These are phyloP conservation scores for Chrysanthemum lavandulifolium DNA, from an alignment of 129 eudicot genomes.

Conservation along the genomic window DNA sequence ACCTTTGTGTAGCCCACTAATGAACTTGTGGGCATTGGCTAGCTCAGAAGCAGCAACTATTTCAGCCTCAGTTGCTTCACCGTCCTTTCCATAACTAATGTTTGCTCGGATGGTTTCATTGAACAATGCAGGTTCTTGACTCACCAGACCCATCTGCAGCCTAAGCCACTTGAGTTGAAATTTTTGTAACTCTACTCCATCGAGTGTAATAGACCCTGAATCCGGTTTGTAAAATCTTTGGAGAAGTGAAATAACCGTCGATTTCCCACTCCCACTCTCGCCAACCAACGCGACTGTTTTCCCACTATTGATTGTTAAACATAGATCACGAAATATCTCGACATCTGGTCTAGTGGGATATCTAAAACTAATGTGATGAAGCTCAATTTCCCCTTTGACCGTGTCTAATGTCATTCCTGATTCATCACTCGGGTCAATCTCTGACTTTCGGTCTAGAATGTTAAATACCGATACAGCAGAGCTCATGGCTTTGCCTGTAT, in stretches of 20 bases:
- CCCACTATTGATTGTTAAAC: conserved; percentile 65
- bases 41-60: conserved; percentile 62
- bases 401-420: conserved; percentile 51
- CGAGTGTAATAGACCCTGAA: conserved; percentile 57
- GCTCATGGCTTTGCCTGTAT: conserved; percentile 64
- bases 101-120: conserved; percentile 69
- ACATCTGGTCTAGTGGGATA: conserved; percentile 83
- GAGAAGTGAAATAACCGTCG: conserved; percentile 61
- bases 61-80: conserved; percentile 59
- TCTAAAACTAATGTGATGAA: conserved; percentile 59
- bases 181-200: conserved; percentile 55
- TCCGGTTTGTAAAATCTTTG: conserved; percentile 73
- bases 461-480: conserved; percentile 70
- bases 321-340: conserved; percentile 61
- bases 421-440: conserved; percentile 79
- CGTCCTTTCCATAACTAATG: conserved; percentile 69
- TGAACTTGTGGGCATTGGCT: conserved; percentile 73
- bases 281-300: conserved; percentile 76
- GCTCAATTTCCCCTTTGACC: conserved; percentile 75
- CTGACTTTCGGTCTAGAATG: conserved; percentile 60
- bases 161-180: conserved; percentile 69
- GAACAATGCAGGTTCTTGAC: conserved; percentile 68
- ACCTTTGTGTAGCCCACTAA: conserved; percentile 48
- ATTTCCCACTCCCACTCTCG: conserved; percentile 76
- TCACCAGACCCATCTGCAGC: conserved; percentile 76